Conservation (phyloP, 257 asterid species). For the Solanum tacnaense region DNA sequence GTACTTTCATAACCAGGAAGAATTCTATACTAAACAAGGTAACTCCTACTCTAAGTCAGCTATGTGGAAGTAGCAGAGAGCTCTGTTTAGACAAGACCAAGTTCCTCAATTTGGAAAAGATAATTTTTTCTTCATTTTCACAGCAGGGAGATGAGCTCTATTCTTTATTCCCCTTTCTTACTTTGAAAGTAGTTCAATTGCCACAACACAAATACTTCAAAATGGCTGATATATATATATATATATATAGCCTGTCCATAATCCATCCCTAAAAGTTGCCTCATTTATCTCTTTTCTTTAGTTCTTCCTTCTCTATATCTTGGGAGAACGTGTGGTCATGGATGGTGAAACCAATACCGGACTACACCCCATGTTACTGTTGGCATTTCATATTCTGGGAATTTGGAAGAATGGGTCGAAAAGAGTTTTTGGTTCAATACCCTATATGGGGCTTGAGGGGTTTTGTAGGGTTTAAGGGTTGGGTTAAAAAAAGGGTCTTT, state of each 20-base stretch:
- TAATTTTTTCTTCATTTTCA: not conserved
- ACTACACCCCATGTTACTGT: conserved; percentile 82
- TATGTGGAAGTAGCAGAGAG: not conserved
- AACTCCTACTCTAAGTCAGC: not conserved
- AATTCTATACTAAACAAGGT: not conserved
- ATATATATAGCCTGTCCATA: not conserved
- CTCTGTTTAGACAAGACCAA: not conserved
- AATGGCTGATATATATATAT: not conserved
- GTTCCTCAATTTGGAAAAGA: not conserved
- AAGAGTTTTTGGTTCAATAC: conserved; percentile 7
- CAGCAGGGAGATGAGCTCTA: not conserved
- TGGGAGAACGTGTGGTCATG: not conserved
- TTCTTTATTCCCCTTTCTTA: not conserved
- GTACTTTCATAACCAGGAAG: not conserved
- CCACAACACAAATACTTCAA: not conserved
- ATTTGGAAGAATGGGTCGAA: conserved; percentile 46
- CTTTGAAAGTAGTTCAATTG: not conserved
- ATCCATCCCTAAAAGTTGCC: not conserved
- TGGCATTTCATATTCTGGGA: conserved; percentile 86
- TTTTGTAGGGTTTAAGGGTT: not conserved
- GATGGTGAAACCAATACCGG: not conserved
- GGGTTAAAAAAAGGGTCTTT: not conserved
- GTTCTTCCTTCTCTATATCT: not conserved
- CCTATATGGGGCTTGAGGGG: not conserved
- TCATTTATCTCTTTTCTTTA: not conserved